phyloP scores from a whole-genome alignment of 768 basidiomycete species.

The Tephrocybe sp. region DNA sequence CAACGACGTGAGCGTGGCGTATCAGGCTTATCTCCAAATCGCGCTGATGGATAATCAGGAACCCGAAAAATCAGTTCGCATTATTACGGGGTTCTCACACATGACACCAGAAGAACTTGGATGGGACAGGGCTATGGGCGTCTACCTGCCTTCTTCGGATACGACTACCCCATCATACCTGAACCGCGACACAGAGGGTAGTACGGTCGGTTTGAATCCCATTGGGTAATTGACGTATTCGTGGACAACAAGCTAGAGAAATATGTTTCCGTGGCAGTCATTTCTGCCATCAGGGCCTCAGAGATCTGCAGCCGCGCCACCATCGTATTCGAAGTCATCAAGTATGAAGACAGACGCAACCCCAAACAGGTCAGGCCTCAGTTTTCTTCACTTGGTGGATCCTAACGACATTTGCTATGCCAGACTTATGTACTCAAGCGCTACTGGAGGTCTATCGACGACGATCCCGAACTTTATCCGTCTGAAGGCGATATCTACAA shows the following conservation, averaged over 20 bases:
- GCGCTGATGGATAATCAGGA: not conserved
- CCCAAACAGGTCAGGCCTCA: not conserved
- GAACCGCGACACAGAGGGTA: not conserved
- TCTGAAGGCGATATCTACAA: not conserved
- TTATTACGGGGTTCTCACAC: not conserved
- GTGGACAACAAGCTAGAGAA: not conserved
- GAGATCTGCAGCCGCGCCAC: conserved; percentile 8
- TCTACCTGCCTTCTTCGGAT: not conserved
- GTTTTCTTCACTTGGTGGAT: no score
- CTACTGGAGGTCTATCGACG: not conserved
- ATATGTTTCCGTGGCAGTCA: not conserved
- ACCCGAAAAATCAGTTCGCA: not conserved
- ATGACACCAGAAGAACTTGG: conserved; percentile 9
- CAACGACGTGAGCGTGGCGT: conserved; percentile 5
- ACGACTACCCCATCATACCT: not conserved
- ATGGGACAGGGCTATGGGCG: conserved; percentile 10
- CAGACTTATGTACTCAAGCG: no score
- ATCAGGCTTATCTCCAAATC: not conserved
- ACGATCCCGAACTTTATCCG: not conserved
- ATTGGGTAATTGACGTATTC: conserved; percentile 4
- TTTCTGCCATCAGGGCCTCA: not conserved
- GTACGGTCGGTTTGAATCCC: not conserved
- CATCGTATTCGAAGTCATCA: not conserved
- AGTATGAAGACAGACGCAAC: not conserved
- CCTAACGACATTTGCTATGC: not conserved